phyloP scores from a whole-genome alignment of 768 basidiomycete species.

The Trametes meyenii region DNA sequence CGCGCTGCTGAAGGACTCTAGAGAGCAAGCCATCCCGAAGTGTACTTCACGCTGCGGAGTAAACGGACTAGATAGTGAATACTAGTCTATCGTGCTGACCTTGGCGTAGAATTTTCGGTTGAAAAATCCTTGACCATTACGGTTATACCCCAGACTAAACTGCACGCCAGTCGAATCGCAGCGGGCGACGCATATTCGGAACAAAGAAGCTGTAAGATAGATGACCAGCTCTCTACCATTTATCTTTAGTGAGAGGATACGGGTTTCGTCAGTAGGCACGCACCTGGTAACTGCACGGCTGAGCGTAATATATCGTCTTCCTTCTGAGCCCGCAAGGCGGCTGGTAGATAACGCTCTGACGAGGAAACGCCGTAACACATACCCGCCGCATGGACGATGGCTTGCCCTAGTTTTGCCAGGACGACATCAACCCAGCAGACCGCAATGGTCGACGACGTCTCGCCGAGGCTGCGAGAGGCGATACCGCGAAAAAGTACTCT shows the following conservation, averaged over 20 bases:
- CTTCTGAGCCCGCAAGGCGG: slow-evolving; percentile 42
- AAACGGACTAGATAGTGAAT: background rate
- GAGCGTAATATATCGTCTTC: slow-evolving; percentile 58
- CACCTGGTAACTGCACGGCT: slow-evolving; percentile 72
- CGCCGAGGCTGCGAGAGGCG: slow-evolving; percentile 36
- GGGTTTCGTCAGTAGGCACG: background rate
- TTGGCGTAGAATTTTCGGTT: background rate
- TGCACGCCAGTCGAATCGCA: slow-evolving; percentile 58
- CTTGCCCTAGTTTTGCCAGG: slow-evolving; percentile 53
- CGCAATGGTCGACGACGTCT: slow-evolving; percentile 34
- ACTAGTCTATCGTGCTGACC: background rate
- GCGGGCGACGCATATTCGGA: slow-evolving; percentile 60
- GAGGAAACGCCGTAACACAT: background rate
- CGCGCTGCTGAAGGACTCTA: background rate
- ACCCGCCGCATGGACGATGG: slow-evolving; percentile 25
- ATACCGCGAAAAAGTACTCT: slow-evolving; percentile 51
- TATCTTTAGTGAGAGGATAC: slow-evolving; percentile 17
- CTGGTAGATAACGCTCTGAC: slow-evolving; percentile 7
- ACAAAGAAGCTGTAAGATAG: slow-evolving; percentile 45
- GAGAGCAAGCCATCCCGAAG: background rate
- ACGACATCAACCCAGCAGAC: slow-evolving; percentile 70
- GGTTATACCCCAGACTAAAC: slow-evolving; percentile 56
- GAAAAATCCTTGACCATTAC: slow-evolving; percentile 48
- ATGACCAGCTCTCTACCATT: slow-evolving; percentile 55
- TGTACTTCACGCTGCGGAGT: background rate